Percentiles rank a stretch among this genome's conserved stretches.
phyloP scores from a whole-genome alignment of 2,329 filamentous ascomycete species.

The Scorias spongiosa region DNA sequence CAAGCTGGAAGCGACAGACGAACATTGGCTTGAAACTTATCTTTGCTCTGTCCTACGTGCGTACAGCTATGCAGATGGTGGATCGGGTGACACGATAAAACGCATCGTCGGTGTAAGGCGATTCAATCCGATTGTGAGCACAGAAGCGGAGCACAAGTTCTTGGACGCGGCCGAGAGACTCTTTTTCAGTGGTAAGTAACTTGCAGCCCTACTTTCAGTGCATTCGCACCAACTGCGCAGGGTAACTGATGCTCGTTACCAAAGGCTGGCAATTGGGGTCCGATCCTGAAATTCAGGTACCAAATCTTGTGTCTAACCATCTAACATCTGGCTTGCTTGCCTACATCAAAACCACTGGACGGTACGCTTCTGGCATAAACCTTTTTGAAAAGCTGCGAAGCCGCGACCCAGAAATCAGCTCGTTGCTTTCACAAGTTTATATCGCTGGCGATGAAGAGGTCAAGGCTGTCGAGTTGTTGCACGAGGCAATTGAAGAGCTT shows the following conservation, averaged over 20 bases:
- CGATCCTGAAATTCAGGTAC: constrained; percentile 92
- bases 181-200: constrained; percentile 65
- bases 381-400: constrained; percentile 89
- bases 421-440: constrained; percentile 75
- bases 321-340: constrained; percentile 83
- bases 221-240: no score
- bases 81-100: constrained; percentile 83
- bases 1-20: constrained; percentile 82
- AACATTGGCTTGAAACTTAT: constrained; percentile 94
- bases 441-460: constrained; percentile 96
- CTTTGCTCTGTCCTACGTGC: constrained; percentile 86
- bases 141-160: constrained; percentile 95
- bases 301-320: constrained; percentile 92
- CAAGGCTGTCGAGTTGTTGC: constrained; percentile 75
- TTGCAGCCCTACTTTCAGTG: not conserved
- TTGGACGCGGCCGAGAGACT: constrained; percentile 84
- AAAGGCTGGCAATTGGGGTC: constrained; percentile 88
- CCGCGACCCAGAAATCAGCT: constrained; percentile 86
- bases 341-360: constrained; percentile 90
- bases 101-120: constrained; percentile 94
- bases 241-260: not conserved
- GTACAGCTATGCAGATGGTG: constrained; percentile 93
- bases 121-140: constrained; percentile 95
- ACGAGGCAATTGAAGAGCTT: constrained; percentile 75
- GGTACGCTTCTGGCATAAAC: constrained; percentile 90